A percentile compares a stretch with the other conserved stretches of the same genome.
Evolutionary conservation across 2,329 filamentous ascomycete species (phyloP).

Genomic region (Penicillium sp.): DNA sequence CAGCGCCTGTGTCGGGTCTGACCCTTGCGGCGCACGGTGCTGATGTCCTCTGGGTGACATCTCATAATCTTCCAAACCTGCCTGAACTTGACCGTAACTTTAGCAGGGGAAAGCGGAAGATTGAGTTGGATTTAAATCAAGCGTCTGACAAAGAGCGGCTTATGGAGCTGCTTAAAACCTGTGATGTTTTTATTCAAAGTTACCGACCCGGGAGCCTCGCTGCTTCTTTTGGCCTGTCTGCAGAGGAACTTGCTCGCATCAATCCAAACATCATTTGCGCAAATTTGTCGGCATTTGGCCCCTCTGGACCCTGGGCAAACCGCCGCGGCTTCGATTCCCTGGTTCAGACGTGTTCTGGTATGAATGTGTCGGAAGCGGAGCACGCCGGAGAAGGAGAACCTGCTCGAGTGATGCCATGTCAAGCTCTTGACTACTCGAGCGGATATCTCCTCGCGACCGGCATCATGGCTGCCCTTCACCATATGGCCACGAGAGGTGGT

Average conservation of each 20-base stretch:
- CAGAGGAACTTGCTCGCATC: slow-evolving; percentile 32
- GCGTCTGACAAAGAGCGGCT: slow-evolving; percentile 23
- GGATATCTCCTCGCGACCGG: slow-evolving; percentile 56
- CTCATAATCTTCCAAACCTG: slow-evolving; percentile 30
- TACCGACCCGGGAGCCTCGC: slow-evolving; percentile 49
- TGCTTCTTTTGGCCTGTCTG: slow-evolving; percentile 36
- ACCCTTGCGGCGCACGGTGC: slow-evolving; percentile 39
- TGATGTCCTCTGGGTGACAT: slow-evolving; percentile 40
- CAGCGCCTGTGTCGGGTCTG: slow-evolving; percentile 34
- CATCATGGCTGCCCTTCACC: slow-evolving; percentile 50
- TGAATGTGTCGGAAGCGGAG: slow-evolving; percentile 55
- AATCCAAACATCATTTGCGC: slow-evolving; percentile 49
- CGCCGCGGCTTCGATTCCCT: slow-evolving; percentile 55
- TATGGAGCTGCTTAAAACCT: slow-evolving; percentile 26
- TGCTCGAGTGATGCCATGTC: slow-evolving; percentile 48
- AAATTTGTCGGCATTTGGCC: slow-evolving; percentile 53
- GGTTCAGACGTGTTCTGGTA: slow-evolving; percentile 53
- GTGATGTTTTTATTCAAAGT: slow-evolving; percentile 45
- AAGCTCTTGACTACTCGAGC: slow-evolving; percentile 54
- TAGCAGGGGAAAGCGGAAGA: slow-evolving; percentile 34
- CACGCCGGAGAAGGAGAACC: slow-evolving; percentile 38
- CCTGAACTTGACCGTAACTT: slow-evolving; percentile 35
- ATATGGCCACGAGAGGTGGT: slow-evolving; percentile 42
- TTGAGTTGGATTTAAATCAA: slow-evolving; percentile 32
- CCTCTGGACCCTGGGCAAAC: slow-evolving; percentile 43